Evolutionary conservation across 2,329 filamentous ascomycete genomes (phyloP).

Genomic region (Sarocladiaceae sp.): DNA sequence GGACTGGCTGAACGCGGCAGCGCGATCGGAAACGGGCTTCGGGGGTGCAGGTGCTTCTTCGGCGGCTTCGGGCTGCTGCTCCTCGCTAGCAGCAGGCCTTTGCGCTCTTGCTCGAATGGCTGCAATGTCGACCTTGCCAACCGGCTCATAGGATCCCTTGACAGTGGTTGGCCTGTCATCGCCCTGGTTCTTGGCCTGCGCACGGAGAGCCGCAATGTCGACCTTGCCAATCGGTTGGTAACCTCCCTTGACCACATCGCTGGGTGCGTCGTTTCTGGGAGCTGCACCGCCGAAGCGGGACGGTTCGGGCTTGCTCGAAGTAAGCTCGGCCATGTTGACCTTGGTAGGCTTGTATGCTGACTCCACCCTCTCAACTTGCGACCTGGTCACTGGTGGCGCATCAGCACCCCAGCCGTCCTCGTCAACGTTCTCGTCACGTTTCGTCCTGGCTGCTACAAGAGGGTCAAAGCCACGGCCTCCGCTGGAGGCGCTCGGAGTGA

Average conservation of each 20-base stretch:
- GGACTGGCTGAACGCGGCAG: conserved; percentile 62
- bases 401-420: conserved; percentile 92
- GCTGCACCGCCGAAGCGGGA: conserved; percentile 53
- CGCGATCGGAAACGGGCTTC: conserved; percentile 70
- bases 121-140: conserved; percentile 96
- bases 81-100: conserved; percentile 47
- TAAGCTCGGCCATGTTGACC: conserved; percentile 86
- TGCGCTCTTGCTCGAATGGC: conserved; percentile 85
- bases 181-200: conserved; percentile 61
- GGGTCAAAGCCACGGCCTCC: conserved; percentile 58
- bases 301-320: conserved; percentile 64
- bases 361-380: conserved; percentile 85
- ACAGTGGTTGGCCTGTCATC: conserved; percentile 82
- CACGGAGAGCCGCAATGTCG: conserved; percentile 89
- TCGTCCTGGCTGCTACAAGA: conserved; percentile 61
- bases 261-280: conserved; percentile 36
- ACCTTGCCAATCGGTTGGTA: conserved; percentile 97
- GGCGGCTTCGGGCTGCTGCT: conserved; percentile 22
- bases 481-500: conserved; percentile 66
- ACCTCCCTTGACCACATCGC: conserved; percentile 73
- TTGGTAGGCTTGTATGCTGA: conserved; percentile 93
- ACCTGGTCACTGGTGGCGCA: conserved; percentile 84
- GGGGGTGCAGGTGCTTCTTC: conserved; percentile 31
- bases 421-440: conserved; percentile 58
- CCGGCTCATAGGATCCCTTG: conserved; percentile 89